phyloP scores from a whole-genome alignment of 2,329 filamentous ascomycete species.

The Corinectria fuckeliana region DNA sequence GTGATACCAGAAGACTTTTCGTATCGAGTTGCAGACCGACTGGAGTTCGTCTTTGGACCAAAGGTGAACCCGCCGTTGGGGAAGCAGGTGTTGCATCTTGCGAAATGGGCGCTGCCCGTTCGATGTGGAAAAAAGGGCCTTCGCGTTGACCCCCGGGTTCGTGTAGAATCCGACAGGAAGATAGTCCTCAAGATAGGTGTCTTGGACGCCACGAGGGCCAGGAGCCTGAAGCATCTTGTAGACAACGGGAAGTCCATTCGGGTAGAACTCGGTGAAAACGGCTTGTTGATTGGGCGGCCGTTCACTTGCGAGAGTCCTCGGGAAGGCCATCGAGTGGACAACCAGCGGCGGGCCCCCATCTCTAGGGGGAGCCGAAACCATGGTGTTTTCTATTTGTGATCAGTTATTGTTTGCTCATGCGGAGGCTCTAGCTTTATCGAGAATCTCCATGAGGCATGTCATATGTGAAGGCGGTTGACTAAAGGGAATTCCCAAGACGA shows the following conservation, averaged over 20 bases:
- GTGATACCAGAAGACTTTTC: constrained; percentile 43
- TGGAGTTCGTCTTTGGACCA: constrained; percentile 51
- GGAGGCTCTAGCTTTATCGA: too few species aligned
- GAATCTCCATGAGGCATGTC: background rate
- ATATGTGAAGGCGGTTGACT: too few species aligned
- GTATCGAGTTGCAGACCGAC: constrained; percentile 47
- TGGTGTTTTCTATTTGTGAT: constrained; percentile 22
- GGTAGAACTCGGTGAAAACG: constrained; percentile 43
- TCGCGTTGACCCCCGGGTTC: constrained; percentile 38
- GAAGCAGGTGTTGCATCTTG: constrained; percentile 37
- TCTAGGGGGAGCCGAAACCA: constrained; percentile 17
- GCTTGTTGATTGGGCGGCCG: constrained; percentile 34
- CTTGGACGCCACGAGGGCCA: constrained; percentile 31
- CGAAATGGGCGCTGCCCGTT: constrained; percentile 41
- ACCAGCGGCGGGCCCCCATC: constrained; percentile 22
- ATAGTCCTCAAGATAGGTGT: constrained; percentile 45
- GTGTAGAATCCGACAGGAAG: constrained; percentile 48
- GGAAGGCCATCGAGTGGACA: constrained; percentile 21
- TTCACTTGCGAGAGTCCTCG: constrained; percentile 31
- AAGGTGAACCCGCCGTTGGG: constrained; percentile 40
- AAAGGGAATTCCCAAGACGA: background rate
- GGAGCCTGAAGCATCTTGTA: constrained; percentile 44
- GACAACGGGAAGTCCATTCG: constrained; percentile 43
- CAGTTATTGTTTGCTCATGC: constrained; percentile 11
- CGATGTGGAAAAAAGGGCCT: constrained; percentile 50